phyloP scores from a whole-genome alignment of 2,329 filamentous ascomycete species.

The Didymella segeticola region DNA sequence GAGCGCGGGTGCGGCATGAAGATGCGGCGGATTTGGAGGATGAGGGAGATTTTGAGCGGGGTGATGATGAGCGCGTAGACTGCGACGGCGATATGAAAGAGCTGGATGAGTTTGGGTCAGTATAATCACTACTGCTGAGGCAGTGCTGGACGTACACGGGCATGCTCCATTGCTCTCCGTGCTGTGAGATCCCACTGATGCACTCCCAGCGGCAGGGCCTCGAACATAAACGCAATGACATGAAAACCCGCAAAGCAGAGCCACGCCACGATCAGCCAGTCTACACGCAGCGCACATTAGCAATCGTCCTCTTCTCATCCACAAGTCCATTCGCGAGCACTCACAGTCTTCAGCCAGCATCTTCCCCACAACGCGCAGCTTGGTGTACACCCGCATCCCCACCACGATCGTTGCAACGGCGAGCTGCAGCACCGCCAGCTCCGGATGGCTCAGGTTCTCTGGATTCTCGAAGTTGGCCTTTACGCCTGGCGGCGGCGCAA shows the following conservation, averaged over 20 bases:
- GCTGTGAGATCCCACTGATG: constrained; percentile 22
- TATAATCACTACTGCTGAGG: neutral
- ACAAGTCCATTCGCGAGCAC: neutral
- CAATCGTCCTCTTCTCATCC: neutral
- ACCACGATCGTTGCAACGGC: constrained; percentile 14
- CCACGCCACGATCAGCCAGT: constrained; percentile 19
- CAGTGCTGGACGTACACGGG: constrained; percentile 12
- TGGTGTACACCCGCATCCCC: constrained; percentile 15
- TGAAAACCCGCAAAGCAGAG: constrained; percentile 16
- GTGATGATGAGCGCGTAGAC: constrained; percentile 22
- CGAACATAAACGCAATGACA: constrained; percentile 15
- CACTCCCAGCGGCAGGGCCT: constrained; percentile 12
- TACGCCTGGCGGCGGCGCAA: constrained; percentile 16
- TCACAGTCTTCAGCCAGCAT: constrained; percentile 23
- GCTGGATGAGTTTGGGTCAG: constrained; percentile 1
- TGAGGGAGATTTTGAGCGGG: constrained; percentile 26
- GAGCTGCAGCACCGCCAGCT: constrained; percentile 15
- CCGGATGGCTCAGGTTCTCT: constrained; percentile 6
- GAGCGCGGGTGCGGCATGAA: constrained; percentile 17
- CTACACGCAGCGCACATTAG: constrained; percentile 9
- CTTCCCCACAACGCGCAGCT: constrained; percentile 12
- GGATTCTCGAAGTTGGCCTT: constrained; percentile 18
- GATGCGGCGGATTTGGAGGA: constrained; percentile 27
- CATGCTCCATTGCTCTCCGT: constrained; percentile 13
- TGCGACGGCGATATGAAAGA: constrained; percentile 19